A percentile compares a stretch with the other conserved stretches of the same genome.
phyloP scores from a whole-genome alignment of 306 rosid species.

The Quercus variabilis region DNA sequence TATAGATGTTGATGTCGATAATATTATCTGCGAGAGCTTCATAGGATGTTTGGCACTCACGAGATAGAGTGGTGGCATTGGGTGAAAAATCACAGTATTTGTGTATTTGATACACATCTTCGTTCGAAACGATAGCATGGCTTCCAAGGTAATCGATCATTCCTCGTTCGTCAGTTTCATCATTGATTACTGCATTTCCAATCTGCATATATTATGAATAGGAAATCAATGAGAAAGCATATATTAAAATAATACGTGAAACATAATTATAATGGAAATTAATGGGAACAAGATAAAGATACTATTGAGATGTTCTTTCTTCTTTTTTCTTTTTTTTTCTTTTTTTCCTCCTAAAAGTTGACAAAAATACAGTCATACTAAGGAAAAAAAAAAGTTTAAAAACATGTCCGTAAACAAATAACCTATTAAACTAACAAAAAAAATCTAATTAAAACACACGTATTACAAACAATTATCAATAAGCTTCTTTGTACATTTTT shows the following conservation, averaged over 20 bases:
- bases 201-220: slow-evolving; percentile 32
- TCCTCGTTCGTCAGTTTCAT: slow-evolving; percentile 53
- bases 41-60: slow-evolving; percentile 24
- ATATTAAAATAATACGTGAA: neutral
- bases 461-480: too few relatives aligned
- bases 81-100: slow-evolving; percentile 45
- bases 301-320: too few relatives aligned
- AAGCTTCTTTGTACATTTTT: too few relatives aligned
- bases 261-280: too few relatives aligned
- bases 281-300: too few relatives aligned
- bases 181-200: slow-evolving; percentile 74
- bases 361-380: too few relatives aligned
- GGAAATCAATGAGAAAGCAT: neutral
- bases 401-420: too few relatives aligned
- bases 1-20: slow-evolving; percentile 44
- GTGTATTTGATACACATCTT: slow-evolving; percentile 15
- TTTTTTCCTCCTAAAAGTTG: too few relatives aligned
- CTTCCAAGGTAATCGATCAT: slow-evolving; percentile 50
- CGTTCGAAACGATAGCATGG: slow-evolving; percentile 53
- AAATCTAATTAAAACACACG: too few relatives aligned
- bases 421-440: too few relatives aligned
- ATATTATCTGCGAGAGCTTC: neutral
- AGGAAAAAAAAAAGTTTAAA: too few relatives aligned
- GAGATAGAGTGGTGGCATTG: neutral
- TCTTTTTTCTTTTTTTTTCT: too few relatives aligned